Evolutionary conservation across 2,329 filamentous ascomycete species (phyloP), one percentile per base, ranked within the genome.

Genomic region (Ophiostoma ips): DNA sequence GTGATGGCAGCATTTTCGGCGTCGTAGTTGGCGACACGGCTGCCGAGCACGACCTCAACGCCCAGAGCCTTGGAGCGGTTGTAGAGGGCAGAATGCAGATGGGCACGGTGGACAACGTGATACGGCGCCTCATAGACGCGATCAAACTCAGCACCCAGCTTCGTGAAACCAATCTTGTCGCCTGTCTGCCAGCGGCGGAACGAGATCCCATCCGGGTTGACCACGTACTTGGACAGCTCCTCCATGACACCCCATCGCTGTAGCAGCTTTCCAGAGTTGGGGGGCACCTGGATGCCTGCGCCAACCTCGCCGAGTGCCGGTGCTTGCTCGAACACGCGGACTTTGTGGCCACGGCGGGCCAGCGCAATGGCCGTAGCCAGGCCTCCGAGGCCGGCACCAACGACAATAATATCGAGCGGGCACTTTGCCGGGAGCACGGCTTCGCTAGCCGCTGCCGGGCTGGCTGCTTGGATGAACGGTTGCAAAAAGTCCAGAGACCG

Each of bases 281-380:
- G 61, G 1, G 64, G 63, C 6, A 68, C 59, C 56, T 68, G 65
- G 31, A 68, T 67, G 3, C 65, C 66, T 1, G 66, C 66, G 3
- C 66, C 66, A 12, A 67, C 55, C 54, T 72, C 69, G 36, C 58
- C 62, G 0, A 72, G 59, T 5, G 59, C 52, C 0, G 58, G 45
- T 1, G 68, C 66, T 56, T 66, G 62, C 52, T 71, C 68, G 12
- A 68, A 59, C 0, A 70, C 61, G 0, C 57, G 62, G 15, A 71
- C 65, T n/a, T 52, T 41, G 51, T 69, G 66, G 3, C 68, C 68
- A 18, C 57, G 56, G 3, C 60, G 55, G 3, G 60, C 59, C 12
- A 68, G 59, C 4, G 62, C 62, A 31, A 69, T 63, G 10, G 66
- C 66, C 3, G 66, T 63, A 5, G 65, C 63, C 1, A 70, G 58